phyloP scores from a whole-genome alignment of 148 eudicot species.

The Rhododendron henanense region DNA sequence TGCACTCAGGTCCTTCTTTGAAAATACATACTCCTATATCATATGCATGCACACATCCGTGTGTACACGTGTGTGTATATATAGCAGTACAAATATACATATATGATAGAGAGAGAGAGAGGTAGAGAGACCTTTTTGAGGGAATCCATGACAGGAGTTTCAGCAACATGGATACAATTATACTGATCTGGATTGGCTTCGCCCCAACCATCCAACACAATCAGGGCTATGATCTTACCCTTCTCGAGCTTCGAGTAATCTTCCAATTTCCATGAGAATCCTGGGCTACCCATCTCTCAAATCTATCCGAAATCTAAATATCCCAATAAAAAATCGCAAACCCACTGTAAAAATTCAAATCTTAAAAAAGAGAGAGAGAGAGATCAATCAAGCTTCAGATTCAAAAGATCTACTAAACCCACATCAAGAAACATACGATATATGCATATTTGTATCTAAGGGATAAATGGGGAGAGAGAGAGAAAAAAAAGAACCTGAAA shows the following conservation, averaged over 20 bases:
- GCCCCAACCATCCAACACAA: conserved; percentile 85
- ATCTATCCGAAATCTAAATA: neutral
- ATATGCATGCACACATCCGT: neutral
- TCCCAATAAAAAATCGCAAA: neutral
- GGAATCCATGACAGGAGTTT: conserved; percentile 79
- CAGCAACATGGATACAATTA: conserved; percentile 68
- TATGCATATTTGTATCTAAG: neutral
- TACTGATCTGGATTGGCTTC: conserved; percentile 60
- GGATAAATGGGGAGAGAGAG: neutral
- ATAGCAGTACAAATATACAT: neutral
- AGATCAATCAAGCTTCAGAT: neutral
- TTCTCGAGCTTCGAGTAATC: conserved; percentile 73
- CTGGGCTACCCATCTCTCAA: conserved; percentile 56
- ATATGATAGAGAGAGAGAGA: neutral
- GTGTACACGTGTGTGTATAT: neutral
- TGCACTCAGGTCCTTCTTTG: too few species aligned
- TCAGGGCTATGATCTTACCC: conserved; percentile 51
- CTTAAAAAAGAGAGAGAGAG: too few species aligned
- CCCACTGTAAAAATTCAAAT: neutral
- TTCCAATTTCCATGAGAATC: conserved; percentile 54
- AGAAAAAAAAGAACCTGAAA: neutral
- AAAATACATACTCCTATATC: neutral
- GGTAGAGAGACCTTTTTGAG: conserved; percentile 39
- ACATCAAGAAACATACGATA: neutral
- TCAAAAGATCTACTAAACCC: neutral